Percentiles rank a stretch among this genome's conserved stretches.
Evolutionary conservation across 345 rosid species (phyloP).

Genomic region (Geranium rotundifolium): DNA sequence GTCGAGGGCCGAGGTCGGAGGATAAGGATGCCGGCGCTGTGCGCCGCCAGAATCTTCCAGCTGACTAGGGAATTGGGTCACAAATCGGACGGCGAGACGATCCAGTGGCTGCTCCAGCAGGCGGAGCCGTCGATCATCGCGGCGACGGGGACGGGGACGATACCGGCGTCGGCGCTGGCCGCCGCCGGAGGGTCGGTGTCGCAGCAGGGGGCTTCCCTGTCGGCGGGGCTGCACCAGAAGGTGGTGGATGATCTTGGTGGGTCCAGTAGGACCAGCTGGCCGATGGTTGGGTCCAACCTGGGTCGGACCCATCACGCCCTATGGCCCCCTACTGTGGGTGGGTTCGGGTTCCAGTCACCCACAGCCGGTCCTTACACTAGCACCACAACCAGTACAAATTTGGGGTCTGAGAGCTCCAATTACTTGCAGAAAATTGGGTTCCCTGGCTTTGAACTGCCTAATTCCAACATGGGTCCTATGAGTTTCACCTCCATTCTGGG

Average conservation of each 20-base stretch:
- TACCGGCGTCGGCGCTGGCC: constrained; percentile 31
- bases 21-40: constrained; percentile 40
- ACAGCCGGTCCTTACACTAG: constrained; percentile 9
- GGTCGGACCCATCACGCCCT: constrained; percentile 2
- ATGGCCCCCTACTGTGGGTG: constrained; percentile 8
- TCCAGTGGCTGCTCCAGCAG: constrained; percentile 38
- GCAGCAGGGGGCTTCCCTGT: constrained; percentile 13
- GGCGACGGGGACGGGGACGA: constrained; percentile 37
- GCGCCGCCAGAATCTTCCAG: constrained; percentile 37
- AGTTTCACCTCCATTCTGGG: constrained; percentile 26
- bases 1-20: constrained; percentile 37
- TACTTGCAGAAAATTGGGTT: constrained; percentile 22
- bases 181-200: constrained; percentile 21
- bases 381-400: constrained; percentile 19
- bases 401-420: constrained; percentile 13
- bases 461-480: constrained; percentile 18
- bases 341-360: constrained; percentile 15
- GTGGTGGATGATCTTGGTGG: constrained; percentile 17
- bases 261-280: constrained; percentile 24
- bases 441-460: constrained; percentile 22
- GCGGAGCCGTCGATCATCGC: constrained; percentile 35
- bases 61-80: constrained; percentile 39
- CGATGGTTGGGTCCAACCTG: constrained; percentile 29
- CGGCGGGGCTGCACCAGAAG: constrained; percentile 16
- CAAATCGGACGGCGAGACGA: constrained; percentile 39